Percentiles rank a stretch among this genome's conserved stretches.
Conservation (phyloP, 2,329 filamentous ascomycete genomes). For the Clonostachys rosea region DNA sequence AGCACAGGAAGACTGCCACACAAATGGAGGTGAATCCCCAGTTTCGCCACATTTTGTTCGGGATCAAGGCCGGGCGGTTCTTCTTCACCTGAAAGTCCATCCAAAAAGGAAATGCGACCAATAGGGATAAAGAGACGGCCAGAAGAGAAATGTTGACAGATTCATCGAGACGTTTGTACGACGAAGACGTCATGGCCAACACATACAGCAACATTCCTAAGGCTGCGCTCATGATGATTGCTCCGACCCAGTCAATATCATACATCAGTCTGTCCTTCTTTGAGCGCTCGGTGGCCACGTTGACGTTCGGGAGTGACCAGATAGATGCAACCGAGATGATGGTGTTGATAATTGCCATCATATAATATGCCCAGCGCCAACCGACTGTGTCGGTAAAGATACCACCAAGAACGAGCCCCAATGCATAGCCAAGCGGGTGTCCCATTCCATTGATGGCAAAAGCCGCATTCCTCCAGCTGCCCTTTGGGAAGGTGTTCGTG, state of each 20-base stretch:
- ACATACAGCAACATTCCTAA: slow-evolving; percentile 46
- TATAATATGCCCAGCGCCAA: slow-evolving; percentile 40
- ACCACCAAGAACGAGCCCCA: slow-evolving; percentile 44
- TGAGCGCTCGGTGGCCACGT: slow-evolving; percentile 10
- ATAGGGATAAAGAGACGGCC: slow-evolving; percentile 28
- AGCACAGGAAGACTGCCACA: slow-evolving; percentile 39
- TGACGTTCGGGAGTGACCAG: slow-evolving; percentile 24
- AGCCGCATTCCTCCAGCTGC: slow-evolving; percentile 28
- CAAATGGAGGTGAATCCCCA: slow-evolving; percentile 50
- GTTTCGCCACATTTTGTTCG: slow-evolving; percentile 55
- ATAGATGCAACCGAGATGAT: slow-evolving; percentile 25
- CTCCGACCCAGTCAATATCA: slow-evolving; percentile 51
- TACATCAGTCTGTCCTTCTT: slow-evolving; percentile 17
- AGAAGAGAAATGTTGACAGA: slow-evolving; percentile 38
- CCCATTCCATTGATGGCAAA: slow-evolving; percentile 39
- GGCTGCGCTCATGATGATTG: slow-evolving; percentile 33
- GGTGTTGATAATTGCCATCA: slow-evolving; percentile 27
- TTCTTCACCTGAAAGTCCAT: slow-evolving; percentile 41
- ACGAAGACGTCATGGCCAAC: slow-evolving; percentile 36
- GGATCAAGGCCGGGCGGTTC: slow-evolving; percentile 49
- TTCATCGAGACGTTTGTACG: slow-evolving; percentile 28
- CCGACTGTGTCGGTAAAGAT: slow-evolving; percentile 40
- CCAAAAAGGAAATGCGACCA: slow-evolving; percentile 50
- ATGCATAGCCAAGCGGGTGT: slow-evolving; percentile 38
- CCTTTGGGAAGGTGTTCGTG: slow-evolving; percentile 26